Base-by-base conservation (phyloP, 495 filamentous ascomycete species). In the Hypoxylon crocopeplum region DNA sequence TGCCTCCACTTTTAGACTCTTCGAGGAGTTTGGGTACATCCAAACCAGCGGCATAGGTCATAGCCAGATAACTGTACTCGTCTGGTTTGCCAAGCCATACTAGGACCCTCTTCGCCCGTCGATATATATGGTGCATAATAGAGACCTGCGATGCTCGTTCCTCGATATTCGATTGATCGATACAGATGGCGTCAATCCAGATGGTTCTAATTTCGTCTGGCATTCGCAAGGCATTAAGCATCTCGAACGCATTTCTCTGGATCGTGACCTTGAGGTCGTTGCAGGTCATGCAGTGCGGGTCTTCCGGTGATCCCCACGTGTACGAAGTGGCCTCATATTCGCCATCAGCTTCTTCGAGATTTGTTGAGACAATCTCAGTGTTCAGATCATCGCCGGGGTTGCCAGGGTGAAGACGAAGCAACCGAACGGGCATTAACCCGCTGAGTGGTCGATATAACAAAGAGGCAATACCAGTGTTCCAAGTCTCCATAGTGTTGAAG, bases 141-240 rank as follows among this genome's bases (percentile, higher is more conserved):
- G 34, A 30, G 7, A 60, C 62, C 48, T 61, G 62, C 8, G 51
- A 34, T 1, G 62, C 57, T 8, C 62, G 56, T 27, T 66, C 56
- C 24, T 61, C 57, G 12, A 61, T 19, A 39, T 51, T 48, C n/a
- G 47, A 46, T 30, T 61, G n/a, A n/a, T n/a, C n/a, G n/a, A n/a
- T n/a, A n/a, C n/a, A n/a, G n/a, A n/a, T n/a, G n/a, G n/a, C n/a
- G 56, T 65, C 50, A 21, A 65, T 65, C 62, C 62, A 65, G 6
- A 64, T 38, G 8, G 25, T 57, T 24, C 59, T 48, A 15, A 47
- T 17, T 16, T 44, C 11, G 36, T 63, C 52, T 15, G 48, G 25
- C 8, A 15, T n/a, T 21, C 59, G 52, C 12, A 63, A 36, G 25
- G 49, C 48, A 2, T 56, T 22, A 0, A 63, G 47, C 59, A 63